These are phyloP conservation scores for Candida smagusa DNA, from an alignment of 1,139 yeast species.

Conservation along the genomic window DNA sequence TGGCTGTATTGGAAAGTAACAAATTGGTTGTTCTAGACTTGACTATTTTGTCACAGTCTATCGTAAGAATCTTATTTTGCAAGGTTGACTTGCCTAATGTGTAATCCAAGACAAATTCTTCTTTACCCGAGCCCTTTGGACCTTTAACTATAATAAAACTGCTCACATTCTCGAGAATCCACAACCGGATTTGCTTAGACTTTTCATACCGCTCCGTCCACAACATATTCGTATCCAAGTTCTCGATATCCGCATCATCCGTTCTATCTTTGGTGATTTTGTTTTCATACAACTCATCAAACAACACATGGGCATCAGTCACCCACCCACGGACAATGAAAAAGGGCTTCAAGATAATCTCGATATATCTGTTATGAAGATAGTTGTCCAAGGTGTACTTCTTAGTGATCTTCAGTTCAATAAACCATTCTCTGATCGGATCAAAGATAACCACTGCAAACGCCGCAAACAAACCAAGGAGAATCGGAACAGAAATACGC, in stretches of 20 bases:
- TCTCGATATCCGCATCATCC: conserved; percentile 15
- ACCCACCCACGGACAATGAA: conserved; percentile 22
- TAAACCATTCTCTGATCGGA: conserved; percentile 82
- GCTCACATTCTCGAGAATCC: conserved; percentile 63
- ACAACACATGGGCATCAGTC: conserved; percentile 25
- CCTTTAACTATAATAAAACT: conserved; percentile 89
- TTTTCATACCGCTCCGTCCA: conserved; percentile 74
- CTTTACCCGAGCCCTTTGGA: conserved; percentile 92
- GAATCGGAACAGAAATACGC: conserved; percentile 66
- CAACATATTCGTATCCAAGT: conserved; percentile 31
- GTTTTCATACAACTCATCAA: conserved; percentile 11
- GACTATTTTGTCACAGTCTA: conserved; percentile 76
- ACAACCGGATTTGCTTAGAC: conserved; percentile 64
- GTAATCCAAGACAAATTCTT: conserved; percentile 71
- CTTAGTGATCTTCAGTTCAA: conserved; percentile 68
- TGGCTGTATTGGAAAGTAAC: conserved; percentile 65
- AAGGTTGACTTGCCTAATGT: conserved; percentile 46
- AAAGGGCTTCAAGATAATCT: conserved; percentile 27
- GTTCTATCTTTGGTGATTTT: conserved; percentile 5
- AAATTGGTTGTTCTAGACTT: conserved; percentile 73
- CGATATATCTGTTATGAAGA: conserved; percentile 29
- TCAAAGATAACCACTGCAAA: conserved; percentile 85
- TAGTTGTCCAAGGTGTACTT: conserved; percentile 33
- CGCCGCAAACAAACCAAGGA: conserved; percentile 54
- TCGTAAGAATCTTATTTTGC: conserved; percentile 56